Conservation (phyloP, 2,329 filamentous ascomycete genomes). For the Rachicladosporium sp. region DNA sequence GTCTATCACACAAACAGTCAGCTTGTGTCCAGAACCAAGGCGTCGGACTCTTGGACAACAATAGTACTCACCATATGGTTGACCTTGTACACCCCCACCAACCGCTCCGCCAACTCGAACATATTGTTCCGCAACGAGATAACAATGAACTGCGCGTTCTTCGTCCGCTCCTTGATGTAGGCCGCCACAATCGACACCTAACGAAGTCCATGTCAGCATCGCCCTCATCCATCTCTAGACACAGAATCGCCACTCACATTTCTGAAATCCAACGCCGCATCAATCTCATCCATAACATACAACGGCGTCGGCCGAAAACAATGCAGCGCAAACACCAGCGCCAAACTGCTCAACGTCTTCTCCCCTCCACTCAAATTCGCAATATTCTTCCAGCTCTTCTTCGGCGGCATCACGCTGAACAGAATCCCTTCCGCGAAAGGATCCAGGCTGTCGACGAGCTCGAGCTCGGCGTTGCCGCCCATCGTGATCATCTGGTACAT, state of each 20-base stretch:
- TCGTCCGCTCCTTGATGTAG: conserved; percentile 98
- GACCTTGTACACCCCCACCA: conserved; percentile 98
- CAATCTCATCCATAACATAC: conserved; percentile 99
- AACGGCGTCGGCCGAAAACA: conserved; percentile 96
- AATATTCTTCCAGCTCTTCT: conserved; percentile 99
- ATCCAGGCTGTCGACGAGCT: conserved; percentile 90
- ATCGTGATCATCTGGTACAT: conserved; percentile 99
- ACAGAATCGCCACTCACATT: conserved; percentile 55
- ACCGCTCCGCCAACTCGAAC: conserved; percentile 89
- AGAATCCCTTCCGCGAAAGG: conserved; percentile 94
- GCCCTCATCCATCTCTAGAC: too few relatives aligned
- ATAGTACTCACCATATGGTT: conserved; percentile 65
- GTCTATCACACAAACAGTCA: conserved; percentile 25
- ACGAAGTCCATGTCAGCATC: not conserved
- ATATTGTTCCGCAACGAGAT: conserved; percentile 98
- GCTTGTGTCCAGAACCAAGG: too few relatives aligned
- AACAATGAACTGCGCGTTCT: conserved; percentile 98
- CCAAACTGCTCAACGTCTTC: conserved; percentile 88
- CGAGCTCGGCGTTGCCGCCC: conserved; percentile 94
- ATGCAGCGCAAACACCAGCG: conserved; percentile 93
- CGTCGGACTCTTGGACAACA: too few relatives aligned
- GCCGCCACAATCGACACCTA: conserved; percentile 94
- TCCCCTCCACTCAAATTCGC: conserved; percentile 90
- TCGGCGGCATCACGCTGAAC: conserved; percentile 97
- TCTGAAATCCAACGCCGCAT: conserved; percentile 91